Percentiles rank a stretch among this genome's conserved stretches.
Conservation (phyloP, 2,329 filamentous ascomycete genomes). For the Ambrosiella xylebori region DNA sequence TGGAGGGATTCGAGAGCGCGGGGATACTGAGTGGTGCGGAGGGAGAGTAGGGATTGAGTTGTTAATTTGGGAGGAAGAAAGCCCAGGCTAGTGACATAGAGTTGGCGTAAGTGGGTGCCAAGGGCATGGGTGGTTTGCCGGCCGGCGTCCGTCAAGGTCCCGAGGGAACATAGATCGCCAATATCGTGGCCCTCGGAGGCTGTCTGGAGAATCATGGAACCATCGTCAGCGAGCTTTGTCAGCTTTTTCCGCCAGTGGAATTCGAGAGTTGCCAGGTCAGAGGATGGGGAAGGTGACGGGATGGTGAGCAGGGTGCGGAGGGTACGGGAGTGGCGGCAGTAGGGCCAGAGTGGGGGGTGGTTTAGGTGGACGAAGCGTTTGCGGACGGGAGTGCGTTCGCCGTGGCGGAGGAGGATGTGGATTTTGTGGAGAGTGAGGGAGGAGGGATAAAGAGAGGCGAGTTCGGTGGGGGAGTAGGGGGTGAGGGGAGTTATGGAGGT, state of each 20-base stretch:
- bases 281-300: slow-evolving; percentile 16
- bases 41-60: slow-evolving; percentile 40
- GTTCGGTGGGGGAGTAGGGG: slow-evolving; percentile 67
- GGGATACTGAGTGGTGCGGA: slow-evolving; percentile 57
- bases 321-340: slow-evolving; percentile 62
- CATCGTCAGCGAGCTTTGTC: slow-evolving; percentile 30
- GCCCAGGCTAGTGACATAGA: slow-evolving; percentile 58
- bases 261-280: slow-evolving; percentile 17
- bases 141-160: slow-evolving; percentile 61
- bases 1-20: slow-evolving; percentile 64
- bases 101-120: slow-evolving; percentile 46
- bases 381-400: slow-evolving; percentile 68
- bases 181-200: slow-evolving; percentile 49
- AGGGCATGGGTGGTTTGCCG: slow-evolving; percentile 54
- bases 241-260: slow-evolving; percentile 29
- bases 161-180: slow-evolving; percentile 66
- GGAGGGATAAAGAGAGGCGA: slow-evolving; percentile 63
- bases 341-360: slow-evolving; percentile 64
- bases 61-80: slow-evolving; percentile 47
- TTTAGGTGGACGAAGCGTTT: slow-evolving; percentile 72
- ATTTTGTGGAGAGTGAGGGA: slow-evolving; percentile 72
- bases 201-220: slow-evolving; percentile 47
- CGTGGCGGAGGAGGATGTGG: slow-evolving; percentile 69
- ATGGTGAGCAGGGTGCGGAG: slow-evolving; percentile 32
- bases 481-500: slow-evolving; percentile 56